These are phyloP conservation scores for Pseudozyma sp. DNA, from an alignment of 1,284 basidiomycete species.

Conservation along the genomic window DNA sequence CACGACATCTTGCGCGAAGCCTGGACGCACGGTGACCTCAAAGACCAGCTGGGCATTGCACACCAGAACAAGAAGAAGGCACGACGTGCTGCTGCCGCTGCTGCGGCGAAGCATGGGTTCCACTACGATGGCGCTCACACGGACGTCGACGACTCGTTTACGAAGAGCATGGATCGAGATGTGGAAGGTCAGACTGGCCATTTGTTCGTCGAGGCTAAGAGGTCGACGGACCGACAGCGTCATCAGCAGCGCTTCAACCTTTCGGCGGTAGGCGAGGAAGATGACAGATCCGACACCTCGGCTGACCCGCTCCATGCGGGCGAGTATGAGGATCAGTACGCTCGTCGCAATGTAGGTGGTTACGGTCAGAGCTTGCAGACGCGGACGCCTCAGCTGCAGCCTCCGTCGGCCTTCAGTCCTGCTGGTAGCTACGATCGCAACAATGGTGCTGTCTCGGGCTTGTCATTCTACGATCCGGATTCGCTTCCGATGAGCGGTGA, in stretches of 20 bases:
- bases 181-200: constrained; percentile 38
- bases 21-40: constrained; percentile 61
- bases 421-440: constrained; percentile 25
- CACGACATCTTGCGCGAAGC: constrained; percentile 61
- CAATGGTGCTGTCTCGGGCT: constrained; percentile 39
- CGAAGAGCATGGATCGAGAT: constrained; percentile 22
- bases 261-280: constrained; percentile 43
- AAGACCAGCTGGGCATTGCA: constrained; percentile 54
- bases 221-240: constrained; percentile 29
- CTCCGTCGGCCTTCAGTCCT: constrained; percentile 11
- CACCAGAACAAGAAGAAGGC: constrained; percentile 37
- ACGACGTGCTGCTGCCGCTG: constrained; percentile 21
- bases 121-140: constrained; percentile 12
- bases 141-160: constrained; percentile 15
- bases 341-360: constrained; percentile 15
- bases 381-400: constrained; percentile 15
- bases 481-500: constrained; percentile 19
- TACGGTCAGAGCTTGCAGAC: constrained; percentile 12
- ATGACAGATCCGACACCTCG: constrained; percentile 51
- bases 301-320: constrained; percentile 43
- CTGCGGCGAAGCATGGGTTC: background rate
- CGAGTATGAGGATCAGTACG: constrained; percentile 42
- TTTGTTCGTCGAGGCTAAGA: constrained; percentile 38
- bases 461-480: constrained; percentile 55
- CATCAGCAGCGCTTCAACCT: constrained; percentile 24